Conservation (phyloP, 2,329 filamentous ascomycete species). For the Aureobasidium sp. region DNA sequence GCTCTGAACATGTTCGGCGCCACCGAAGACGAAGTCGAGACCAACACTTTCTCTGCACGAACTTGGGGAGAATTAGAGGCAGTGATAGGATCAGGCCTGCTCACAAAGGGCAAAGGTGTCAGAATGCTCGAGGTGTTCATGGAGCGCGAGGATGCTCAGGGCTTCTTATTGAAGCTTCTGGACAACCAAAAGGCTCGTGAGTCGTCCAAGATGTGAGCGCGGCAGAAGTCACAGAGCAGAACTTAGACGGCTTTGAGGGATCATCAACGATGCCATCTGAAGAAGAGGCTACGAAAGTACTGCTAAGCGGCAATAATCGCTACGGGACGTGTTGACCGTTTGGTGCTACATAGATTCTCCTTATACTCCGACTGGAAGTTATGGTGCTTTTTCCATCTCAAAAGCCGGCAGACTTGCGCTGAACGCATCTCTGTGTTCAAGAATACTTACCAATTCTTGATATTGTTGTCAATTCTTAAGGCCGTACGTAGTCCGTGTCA, state of each 20-base stretch:
- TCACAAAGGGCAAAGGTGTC: constrained; percentile 30
- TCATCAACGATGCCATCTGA: neutral
- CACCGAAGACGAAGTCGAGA: constrained; percentile 11
- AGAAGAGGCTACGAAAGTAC: no score
- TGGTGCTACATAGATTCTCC: neutral
- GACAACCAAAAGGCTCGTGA: constrained; percentile 6
- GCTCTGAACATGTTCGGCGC: constrained; percentile 15
- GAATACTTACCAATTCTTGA: neutral
- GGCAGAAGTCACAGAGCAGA: neutral
- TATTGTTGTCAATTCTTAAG: neutral
- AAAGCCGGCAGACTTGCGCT: neutral
- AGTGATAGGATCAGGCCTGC: constrained; percentile 33
- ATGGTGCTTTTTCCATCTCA: neutral
- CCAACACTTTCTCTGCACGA: constrained; percentile 17
- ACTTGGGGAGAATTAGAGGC: constrained; percentile 16
- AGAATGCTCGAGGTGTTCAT: constrained; percentile 73
- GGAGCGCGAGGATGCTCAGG: constrained; percentile 61
- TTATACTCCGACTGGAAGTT: neutral
- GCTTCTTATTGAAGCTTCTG: constrained; percentile 7
- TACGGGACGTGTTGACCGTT: neutral
- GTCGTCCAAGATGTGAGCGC: neutral
- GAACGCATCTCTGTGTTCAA: neutral
- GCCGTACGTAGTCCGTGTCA: neutral
- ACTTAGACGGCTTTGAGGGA: neutral
- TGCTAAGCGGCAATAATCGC: neutral